Percentiles rank a stretch among this genome's conserved stretches.
These are phyloP conservation scores for Forsythia viridissima DNA, from an alignment of 257 asterid species.

Conservation along the genomic window DNA sequence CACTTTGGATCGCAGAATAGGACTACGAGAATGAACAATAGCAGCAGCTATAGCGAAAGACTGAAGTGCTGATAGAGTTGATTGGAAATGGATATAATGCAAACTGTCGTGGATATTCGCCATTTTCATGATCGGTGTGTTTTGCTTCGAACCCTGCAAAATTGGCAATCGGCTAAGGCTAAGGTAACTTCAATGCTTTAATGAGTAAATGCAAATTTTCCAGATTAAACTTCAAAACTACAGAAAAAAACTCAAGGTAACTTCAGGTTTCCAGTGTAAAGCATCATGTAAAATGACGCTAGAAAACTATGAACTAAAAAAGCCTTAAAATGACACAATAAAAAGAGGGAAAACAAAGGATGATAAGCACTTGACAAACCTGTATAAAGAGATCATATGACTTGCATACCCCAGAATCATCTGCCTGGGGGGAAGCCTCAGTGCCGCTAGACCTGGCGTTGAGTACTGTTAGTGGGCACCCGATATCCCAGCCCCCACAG, in stretches of 20 bases:
- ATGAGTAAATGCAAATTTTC: neutral
- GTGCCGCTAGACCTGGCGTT: slow-evolving; percentile 28
- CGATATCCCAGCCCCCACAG: slow-evolving; percentile 97
- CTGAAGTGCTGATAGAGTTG: slow-evolving; percentile 75
- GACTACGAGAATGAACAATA: slow-evolving; percentile 64
- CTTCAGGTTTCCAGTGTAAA: neutral
- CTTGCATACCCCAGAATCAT: slow-evolving; percentile 53
- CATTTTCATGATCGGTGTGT: slow-evolving; percentile 65
- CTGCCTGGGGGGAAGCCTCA: slow-evolving; percentile 28
- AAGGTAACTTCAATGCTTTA: slow-evolving; percentile 6
- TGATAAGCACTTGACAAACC: slow-evolving; percentile 42
- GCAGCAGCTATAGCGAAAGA: slow-evolving; percentile 79
- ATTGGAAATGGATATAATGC: slow-evolving; percentile 70
- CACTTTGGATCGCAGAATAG: slow-evolving; percentile 51
- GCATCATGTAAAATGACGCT: neutral
- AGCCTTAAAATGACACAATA: neutral
- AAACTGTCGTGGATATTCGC: slow-evolving; percentile 68
- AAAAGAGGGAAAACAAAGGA: neutral
- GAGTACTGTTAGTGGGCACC: slow-evolving; percentile 78
- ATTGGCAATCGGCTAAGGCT: neutral
- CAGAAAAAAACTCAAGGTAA: too few species aligned
- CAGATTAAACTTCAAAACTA: neutral
- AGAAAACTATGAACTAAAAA: neutral
- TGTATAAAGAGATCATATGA: slow-evolving; percentile 64
- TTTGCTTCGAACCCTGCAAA: slow-evolving; percentile 74